Base-by-base conservation (phyloP, 208 protist genomes). In the Trypanosoma mega region DNA sequence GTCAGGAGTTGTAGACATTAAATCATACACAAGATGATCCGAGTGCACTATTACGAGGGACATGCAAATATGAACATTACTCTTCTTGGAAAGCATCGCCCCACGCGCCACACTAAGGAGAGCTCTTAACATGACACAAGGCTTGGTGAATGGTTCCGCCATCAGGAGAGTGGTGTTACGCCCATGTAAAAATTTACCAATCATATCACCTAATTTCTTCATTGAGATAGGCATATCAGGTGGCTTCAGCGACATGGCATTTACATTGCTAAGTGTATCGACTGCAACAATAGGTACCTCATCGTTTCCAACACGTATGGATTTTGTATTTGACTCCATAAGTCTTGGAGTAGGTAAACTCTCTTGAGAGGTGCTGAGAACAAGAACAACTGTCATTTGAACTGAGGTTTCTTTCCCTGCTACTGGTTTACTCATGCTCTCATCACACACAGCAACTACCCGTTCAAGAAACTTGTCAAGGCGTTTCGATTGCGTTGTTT, bases 1-100 rank as follows among this genome's bases (percentile, higher is more conserved):
- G 21, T 8, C 21, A 9, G 2, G 8, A n/a, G 24, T 3, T 44
- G 6, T 6, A 12, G 52, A n/a, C 23, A 58, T 8, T 20, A 58
- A 24, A 58, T 58, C 52, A 58, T 58, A 46, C 12, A 58, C 36
- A 18, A 46, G 5, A 46, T 30, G 2, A 18, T 23, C 52, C 29
- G 29, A n/a, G 46, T 2, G 34, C 27, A 58, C 21, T 33, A 58
- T 21, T 16, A 14, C 20, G 11, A 58, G 21, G 8, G 52, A 58
- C 29, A 58, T 47, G 29, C 30, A 47, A 30, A 58, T 58, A 30
- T 31, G 27, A 1, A 37, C 46, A 47, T 2, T 23, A 20, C 27
- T 2, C 27, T 48, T 48, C 33, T 46, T 18, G n/a, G 43, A 30
- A 6, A 58, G 34, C 4, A 37, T 20, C 36, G 46, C 8, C 21